Evolutionary conservation across 1,139 yeast species (phyloP).

Genomic region (Yamadazyma diospyri): DNA sequence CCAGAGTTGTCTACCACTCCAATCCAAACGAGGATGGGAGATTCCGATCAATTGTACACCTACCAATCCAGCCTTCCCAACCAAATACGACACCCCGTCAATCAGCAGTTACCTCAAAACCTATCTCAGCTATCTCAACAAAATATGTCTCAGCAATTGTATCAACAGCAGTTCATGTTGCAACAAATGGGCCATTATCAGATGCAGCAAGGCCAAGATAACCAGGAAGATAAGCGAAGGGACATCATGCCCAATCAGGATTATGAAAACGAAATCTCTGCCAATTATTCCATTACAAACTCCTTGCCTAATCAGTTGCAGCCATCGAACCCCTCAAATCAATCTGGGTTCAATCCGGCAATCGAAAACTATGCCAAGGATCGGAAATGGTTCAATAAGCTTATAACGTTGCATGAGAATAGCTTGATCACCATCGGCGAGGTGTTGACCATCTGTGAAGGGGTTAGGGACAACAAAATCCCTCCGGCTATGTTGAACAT

Average conservation of each 20-base stretch:
- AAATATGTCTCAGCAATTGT: not conserved
- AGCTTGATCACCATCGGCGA: conserved; percentile 30
- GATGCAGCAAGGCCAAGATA: not conserved
- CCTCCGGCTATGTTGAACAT: conserved; percentile 40
- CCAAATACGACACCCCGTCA: too few species aligned
- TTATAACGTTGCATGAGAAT: conserved; percentile 28
- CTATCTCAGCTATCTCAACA: not conserved
- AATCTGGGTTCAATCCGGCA: conserved; percentile 18
- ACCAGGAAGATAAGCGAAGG: conserved; percentile 1
- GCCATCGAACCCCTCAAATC: too few species aligned
- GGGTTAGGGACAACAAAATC: conserved; percentile 38
- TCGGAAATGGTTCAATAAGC: conserved; percentile 39
- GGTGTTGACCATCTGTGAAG: conserved; percentile 35
- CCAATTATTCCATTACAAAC: not conserved
- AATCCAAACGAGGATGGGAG: not conserved
- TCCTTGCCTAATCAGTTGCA: too few species aligned
- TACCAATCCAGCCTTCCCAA: not conserved
- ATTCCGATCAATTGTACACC: not conserved
- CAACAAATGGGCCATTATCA: not conserved
- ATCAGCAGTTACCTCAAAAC: too few species aligned
- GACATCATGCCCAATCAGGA: not conserved
- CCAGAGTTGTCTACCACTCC: too few species aligned
- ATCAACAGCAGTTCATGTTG: conserved; percentile 1
- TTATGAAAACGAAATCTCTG: not conserved
- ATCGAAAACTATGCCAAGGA: conserved; percentile 28